Percentiles rank a stretch among this genome's conserved stretches.
These are phyloP conservation scores for Stemphylium beticola DNA, from an alignment of 2,329 filamentous ascomycete genomes.

Conservation along the genomic window DNA sequence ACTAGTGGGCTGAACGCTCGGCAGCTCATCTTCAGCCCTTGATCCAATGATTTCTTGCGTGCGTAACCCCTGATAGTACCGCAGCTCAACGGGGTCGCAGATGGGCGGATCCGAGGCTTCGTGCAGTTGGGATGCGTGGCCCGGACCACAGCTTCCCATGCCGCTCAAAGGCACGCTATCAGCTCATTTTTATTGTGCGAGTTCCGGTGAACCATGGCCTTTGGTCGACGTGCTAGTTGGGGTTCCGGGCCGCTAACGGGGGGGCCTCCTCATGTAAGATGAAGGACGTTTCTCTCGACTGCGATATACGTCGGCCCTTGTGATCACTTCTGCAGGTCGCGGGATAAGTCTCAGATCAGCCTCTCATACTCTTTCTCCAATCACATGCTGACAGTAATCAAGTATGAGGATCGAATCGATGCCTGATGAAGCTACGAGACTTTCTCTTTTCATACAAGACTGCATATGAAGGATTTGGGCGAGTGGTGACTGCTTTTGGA, in stretches of 20 bases:
- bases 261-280: conserved; percentile 6
- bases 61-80: conserved; percentile 15
- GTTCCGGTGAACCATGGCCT: conserved; percentile 24
- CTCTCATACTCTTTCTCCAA: not conserved
- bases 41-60: conserved; percentile 19
- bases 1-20: conserved; percentile 20
- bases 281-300: conserved; percentile 10
- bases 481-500: conserved; percentile 14
- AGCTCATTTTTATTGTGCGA: conserved; percentile 22
- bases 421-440: conserved; percentile 8
- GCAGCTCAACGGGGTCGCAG: conserved; percentile 30
- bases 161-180: conserved; percentile 17
- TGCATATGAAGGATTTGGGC: conserved; percentile 18
- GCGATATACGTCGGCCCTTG: conserved; percentile 17
- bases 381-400: conserved; percentile 13
- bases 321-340: conserved; percentile 13
- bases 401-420: conserved; percentile 2
- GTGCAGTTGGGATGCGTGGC: conserved; percentile 15
- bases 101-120: conserved; percentile 20
- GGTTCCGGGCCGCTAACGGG: conserved; percentile 10
- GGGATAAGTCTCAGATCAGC: conserved; percentile 4
- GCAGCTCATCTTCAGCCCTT: conserved; percentile 8
- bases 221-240: conserved; percentile 3
- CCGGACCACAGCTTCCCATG: conserved; percentile 8
- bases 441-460: conserved; percentile 7